phyloP scores from a whole-genome alignment of 441 rosid genomes.

The Pelargonium citronellum region DNA sequence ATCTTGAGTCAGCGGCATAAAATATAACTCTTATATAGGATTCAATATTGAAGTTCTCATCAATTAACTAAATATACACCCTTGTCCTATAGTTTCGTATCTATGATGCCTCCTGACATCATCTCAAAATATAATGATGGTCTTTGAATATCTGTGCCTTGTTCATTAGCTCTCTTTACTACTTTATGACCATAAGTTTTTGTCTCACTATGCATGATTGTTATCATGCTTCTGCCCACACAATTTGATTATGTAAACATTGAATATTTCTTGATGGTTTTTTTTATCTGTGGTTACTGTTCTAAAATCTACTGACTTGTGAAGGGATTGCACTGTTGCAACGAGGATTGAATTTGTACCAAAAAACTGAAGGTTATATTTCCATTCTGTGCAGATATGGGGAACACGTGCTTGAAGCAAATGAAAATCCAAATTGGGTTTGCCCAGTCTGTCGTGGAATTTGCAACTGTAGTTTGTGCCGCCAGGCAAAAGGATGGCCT shows the following conservation, averaged over 20 bases:
- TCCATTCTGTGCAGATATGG: conserved; percentile 51
- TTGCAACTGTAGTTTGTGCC: conserved; percentile 88
- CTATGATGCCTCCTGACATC: not conserved
- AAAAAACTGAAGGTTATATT: not conserved
- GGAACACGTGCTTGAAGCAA: conserved; percentile 85
- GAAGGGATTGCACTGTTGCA: not conserved
- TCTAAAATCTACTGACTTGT: not conserved
- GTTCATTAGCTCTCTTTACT: not conserved
- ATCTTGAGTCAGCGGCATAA: not conserved
- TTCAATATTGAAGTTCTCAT: not conserved
- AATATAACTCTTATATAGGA: not conserved
- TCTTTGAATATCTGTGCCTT: not conserved
- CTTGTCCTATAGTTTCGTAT: not conserved
- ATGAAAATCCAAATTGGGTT: conserved; percentile 64
- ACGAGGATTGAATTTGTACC: not conserved
- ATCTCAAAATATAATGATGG: not conserved
- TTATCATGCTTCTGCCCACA: not conserved
- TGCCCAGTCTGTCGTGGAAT: conserved; percentile 88
- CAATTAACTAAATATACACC: not conserved
- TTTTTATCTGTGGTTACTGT: not conserved
- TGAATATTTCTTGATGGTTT: too few relatives aligned
- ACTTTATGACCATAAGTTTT: not conserved
- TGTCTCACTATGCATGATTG: not conserved
- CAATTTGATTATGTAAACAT: not conserved
- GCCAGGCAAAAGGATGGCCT: conserved; percentile 74